A percentile compares a stretch with the other conserved stretches of the same genome.
These are phyloP conservation scores for Coprinellus aureogranulatus DNA, from an alignment of 768 basidiomycete species.

Conservation along the genomic window DNA sequence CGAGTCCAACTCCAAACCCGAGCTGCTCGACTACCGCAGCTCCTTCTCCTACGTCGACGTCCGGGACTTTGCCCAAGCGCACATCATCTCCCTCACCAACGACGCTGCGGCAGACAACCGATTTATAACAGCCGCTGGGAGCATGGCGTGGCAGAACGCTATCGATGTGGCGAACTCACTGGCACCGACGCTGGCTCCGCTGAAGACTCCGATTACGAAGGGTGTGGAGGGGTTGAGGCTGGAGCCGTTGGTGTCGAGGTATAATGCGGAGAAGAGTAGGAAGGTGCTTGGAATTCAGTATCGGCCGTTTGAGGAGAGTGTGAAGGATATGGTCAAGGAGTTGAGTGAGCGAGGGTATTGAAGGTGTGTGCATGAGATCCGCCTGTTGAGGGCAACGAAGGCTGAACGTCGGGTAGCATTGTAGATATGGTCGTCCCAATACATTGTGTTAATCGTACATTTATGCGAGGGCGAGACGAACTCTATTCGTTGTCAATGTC, in stretches of 20 bases:
- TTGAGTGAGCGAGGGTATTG: background rate
- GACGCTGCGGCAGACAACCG: slow-evolving; percentile 50
- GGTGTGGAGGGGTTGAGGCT: background rate
- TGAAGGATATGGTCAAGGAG: background rate
- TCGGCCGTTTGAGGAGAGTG: background rate
- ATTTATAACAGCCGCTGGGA: slow-evolving; percentile 40
- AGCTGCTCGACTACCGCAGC: too few species aligned
- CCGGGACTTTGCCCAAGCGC: too few species aligned
- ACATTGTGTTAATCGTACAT: too few species aligned
- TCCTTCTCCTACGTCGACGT: too few species aligned
- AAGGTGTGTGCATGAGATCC: too few species aligned
- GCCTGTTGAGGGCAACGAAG: too few species aligned
- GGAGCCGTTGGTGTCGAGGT: background rate
- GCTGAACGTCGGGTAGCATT: too few species aligned
- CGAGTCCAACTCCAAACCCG: too few species aligned
- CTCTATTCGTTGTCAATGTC: too few species aligned
- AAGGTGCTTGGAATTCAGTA: background rate
- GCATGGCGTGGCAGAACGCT: background rate
- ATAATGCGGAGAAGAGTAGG: background rate
- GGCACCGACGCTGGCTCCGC: background rate
- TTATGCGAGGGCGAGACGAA: too few species aligned
- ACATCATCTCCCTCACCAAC: too few species aligned
- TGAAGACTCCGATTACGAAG: background rate
- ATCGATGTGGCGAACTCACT: background rate
- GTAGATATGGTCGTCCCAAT: too few species aligned